Conservation (phyloP, 2,329 filamentous ascomycete genomes). For the Metarhizium brunneum region DNA sequence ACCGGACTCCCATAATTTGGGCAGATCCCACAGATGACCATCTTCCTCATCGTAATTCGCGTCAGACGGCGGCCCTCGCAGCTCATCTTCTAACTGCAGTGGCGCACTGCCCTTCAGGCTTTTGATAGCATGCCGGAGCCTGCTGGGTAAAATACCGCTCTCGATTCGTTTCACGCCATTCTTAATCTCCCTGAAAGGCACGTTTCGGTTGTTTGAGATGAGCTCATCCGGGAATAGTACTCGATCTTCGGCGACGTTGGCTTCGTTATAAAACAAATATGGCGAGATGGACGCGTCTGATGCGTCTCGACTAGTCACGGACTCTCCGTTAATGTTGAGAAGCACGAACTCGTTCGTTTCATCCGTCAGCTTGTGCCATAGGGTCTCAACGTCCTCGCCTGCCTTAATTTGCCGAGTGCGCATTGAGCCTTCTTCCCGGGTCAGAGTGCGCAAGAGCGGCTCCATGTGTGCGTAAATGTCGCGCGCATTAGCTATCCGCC, state of each 20-base stretch:
- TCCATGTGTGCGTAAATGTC: slow-evolving; percentile 16
- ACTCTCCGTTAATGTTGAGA: slow-evolving; percentile 5
- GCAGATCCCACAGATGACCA: slow-evolving; percentile 12
- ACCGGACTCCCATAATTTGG: slow-evolving; percentile 14
- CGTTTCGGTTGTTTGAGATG: slow-evolving; percentile 5
- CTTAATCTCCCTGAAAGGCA: slow-evolving; percentile 13
- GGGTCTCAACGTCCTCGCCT: slow-evolving; percentile 12
- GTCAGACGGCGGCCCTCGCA: not conserved
- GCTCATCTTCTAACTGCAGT: not conserved
- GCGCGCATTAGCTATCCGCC: slow-evolving; percentile 13
- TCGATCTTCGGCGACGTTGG: slow-evolving; percentile 13
- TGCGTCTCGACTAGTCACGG: slow-evolving; percentile 2
- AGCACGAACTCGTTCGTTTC: slow-evolving; percentile 10
- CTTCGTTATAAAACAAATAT: slow-evolving; percentile 19
- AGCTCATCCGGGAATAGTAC: slow-evolving; percentile 18
- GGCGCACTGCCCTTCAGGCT: not conserved
- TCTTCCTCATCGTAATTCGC: slow-evolving; percentile 6
- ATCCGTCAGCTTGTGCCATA: slow-evolving; percentile 15
- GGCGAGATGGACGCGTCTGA: slow-evolving; percentile 1
- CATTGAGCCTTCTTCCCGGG: slow-evolving; percentile 14
- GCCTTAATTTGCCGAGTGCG: slow-evolving; percentile 15
- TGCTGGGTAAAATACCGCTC: slow-evolving; percentile 7
- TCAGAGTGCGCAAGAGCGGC: slow-evolving; percentile 12
- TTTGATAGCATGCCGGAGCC: slow-evolving; percentile 6
- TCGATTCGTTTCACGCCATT: slow-evolving; percentile 15